Evolutionary conservation across 805 yeast species (phyloP).

Genomic region (Ogataea haglerorum): DNA sequence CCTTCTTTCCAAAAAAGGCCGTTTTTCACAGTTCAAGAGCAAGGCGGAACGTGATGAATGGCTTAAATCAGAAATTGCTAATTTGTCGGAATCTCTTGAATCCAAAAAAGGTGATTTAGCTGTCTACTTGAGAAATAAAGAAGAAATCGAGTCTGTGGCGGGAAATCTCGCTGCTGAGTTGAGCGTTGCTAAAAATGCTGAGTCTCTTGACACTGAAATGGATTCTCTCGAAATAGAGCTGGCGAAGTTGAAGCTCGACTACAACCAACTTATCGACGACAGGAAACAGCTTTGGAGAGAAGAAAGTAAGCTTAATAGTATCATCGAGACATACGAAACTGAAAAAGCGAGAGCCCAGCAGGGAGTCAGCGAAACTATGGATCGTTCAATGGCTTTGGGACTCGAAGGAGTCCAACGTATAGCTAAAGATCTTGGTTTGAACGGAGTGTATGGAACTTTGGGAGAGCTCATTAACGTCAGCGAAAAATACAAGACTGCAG

Average conservation of each 20-base stretch:
- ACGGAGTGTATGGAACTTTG: slow-evolving; percentile 75
- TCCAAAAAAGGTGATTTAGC: slow-evolving; percentile 12
- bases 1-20: slow-evolving; percentile 67
- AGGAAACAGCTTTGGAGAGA: slow-evolving; percentile 77
- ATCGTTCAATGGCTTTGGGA: slow-evolving; percentile 65
- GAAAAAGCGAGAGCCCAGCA: slow-evolving; percentile 59
- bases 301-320: slow-evolving; percentile 61
- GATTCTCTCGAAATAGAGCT: slow-evolving; percentile 32
- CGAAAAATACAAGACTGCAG: slow-evolving; percentile 79
- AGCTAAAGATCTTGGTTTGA: slow-evolving; percentile 53
- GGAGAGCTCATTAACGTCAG: slow-evolving; percentile 81
- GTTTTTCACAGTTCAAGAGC: slow-evolving; percentile 55
- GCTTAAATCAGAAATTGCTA: slow-evolving; percentile 52
- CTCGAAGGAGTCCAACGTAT: slow-evolving; percentile 66
- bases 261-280: slow-evolving; percentile 52
- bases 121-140: slow-evolving; percentile 9
- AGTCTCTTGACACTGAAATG: slow-evolving; percentile 26
- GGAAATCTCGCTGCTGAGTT: slow-evolving; percentile 32
- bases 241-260: slow-evolving; percentile 35
- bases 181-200: background rate
- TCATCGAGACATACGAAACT: slow-evolving; percentile 49
- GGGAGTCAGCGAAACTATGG: slow-evolving; percentile 68
- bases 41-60: slow-evolving; percentile 63
- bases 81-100: slow-evolving; percentile 24
- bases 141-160: slow-evolving; percentile 34